Evolutionary conservation across 306 rosid species (phyloP).

Genomic region (Macrotyloma uniflorum): DNA sequence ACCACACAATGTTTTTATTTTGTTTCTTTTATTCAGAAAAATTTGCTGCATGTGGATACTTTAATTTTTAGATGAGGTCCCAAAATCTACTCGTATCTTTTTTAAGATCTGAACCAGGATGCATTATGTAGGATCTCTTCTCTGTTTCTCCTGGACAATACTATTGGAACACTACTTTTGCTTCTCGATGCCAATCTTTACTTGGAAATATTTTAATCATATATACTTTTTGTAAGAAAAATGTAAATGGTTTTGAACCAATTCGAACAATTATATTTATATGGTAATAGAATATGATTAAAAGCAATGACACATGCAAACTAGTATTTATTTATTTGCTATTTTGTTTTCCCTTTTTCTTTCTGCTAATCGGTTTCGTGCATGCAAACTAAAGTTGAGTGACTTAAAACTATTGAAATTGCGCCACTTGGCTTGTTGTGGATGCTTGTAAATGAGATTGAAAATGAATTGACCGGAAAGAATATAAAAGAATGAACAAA

Average conservation of each 20-base stretch:
- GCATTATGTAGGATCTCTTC: not conserved
- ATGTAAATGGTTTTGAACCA: no score
- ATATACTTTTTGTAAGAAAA: no score
- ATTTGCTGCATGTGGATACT: slow-evolving; percentile 11
- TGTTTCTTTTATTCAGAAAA: not conserved
- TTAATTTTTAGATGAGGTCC: not conserved
- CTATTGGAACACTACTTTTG: not conserved
- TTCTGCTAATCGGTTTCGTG: not conserved
- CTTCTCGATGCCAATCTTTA: no score
- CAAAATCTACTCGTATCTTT: slow-evolving; percentile 14
- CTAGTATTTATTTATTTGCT: no score
- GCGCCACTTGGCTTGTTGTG: not conserved
- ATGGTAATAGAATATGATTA: no score
- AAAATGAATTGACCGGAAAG: slow-evolving; percentile 19
- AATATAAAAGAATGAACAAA: not conserved
- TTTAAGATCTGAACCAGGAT: slow-evolving; percentile 16
- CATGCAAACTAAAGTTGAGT: slow-evolving; percentile 18
- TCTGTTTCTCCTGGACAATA: not conserved
- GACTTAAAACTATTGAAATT: not conserved
- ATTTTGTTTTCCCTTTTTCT: not conserved
- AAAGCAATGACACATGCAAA: no score
- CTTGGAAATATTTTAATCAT: no score
- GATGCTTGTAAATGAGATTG: not conserved
- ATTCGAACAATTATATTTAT: no score
- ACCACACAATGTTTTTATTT: slow-evolving; percentile 6